Percentiles rank a stretch among this genome's conserved stretches.
Evolutionary conservation across 2,329 filamentous ascomycete species (phyloP).

Genomic region (Dendryphion nanum): DNA sequence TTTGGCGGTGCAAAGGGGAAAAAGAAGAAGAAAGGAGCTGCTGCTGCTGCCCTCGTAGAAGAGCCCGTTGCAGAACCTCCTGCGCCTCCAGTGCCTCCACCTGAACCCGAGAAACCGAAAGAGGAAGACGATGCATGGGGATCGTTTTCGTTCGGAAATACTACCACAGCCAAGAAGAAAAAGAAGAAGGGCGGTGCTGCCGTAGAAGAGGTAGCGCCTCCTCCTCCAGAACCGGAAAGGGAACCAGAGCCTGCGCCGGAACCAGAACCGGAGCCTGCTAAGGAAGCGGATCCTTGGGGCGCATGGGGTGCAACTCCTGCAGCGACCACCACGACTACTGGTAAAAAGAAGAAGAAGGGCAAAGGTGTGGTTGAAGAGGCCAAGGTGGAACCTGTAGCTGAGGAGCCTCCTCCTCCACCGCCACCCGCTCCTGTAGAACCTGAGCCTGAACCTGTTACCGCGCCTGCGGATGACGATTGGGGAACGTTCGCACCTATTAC

Average conservation of each 20-base stretch:
- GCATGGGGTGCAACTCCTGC: slow-evolving; percentile 10
- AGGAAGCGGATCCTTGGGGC: slow-evolving; percentile 28
- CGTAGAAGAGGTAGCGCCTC: not conserved
- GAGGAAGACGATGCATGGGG: slow-evolving; percentile 22
- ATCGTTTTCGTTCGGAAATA: slow-evolving; percentile 24
- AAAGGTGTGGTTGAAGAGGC: slow-evolving; percentile 41
- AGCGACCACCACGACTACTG: slow-evolving; percentile 27
- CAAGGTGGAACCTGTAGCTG: too few relatives aligned
- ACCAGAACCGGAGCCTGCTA: slow-evolving; percentile 21
- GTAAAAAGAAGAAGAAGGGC: slow-evolving; percentile 44
- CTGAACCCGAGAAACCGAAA: slow-evolving; percentile 22
- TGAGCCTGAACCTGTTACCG: slow-evolving; percentile 24
- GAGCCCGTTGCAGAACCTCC: slow-evolving; percentile 9
- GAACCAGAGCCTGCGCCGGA: slow-evolving; percentile 22
- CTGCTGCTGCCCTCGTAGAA: slow-evolving; percentile 24
- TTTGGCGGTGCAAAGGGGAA: slow-evolving; percentile 22
- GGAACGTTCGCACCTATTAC: slow-evolving; percentile 10
- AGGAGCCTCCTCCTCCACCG: slow-evolving; percentile 11
- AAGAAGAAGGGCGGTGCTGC: slow-evolving; percentile 29
- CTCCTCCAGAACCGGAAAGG: slow-evolving; percentile 11
- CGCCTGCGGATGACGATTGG: slow-evolving; percentile 18
- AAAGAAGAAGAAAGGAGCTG: slow-evolving; percentile 23
- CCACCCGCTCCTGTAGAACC: slow-evolving; percentile 17
- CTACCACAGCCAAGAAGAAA: slow-evolving; percentile 34
- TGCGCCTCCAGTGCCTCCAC: slow-evolving; percentile 8